A percentile compares a stretch with the other conserved stretches of the same genome.
These are phyloP conservation scores for Chrysoporthe deuterocubensis DNA, from an alignment of 2,329 filamentous ascomycete species.

Conservation along the genomic window DNA sequence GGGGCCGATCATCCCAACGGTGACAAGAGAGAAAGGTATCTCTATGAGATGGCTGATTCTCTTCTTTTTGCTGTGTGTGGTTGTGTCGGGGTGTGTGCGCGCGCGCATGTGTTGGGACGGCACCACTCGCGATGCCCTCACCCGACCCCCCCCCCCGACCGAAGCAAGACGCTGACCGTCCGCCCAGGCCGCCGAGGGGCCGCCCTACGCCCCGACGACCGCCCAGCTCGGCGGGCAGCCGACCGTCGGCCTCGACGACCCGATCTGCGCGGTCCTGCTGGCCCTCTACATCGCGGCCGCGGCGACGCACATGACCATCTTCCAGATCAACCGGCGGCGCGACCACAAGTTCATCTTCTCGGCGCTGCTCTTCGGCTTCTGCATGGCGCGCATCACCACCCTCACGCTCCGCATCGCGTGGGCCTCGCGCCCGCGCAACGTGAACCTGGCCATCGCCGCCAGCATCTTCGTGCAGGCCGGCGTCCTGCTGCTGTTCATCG, in stretches of 20 bases:
- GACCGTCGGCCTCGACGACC: conserved; percentile 61
- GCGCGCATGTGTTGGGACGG: background rate
- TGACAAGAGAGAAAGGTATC: background rate
- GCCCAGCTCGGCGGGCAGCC: conserved; percentile 64
- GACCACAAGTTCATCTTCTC: conserved; percentile 65
- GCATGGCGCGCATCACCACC: conserved; percentile 57
- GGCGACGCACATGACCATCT: conserved; percentile 60
- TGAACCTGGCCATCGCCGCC: conserved; percentile 59
- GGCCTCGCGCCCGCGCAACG: conserved; percentile 47
- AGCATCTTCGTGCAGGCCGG: conserved; percentile 74
- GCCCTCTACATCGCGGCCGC: conserved; percentile 59
- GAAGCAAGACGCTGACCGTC: background rate
- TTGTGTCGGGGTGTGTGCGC: too few species aligned
- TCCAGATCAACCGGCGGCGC: conserved; percentile 54
- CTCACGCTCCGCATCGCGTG: conserved; percentile 58
- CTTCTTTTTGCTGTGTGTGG: background rate
- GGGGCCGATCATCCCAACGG: background rate
- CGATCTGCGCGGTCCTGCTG: conserved; percentile 67
- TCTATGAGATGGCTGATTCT: too few species aligned
- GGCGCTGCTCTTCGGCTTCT: conserved; percentile 61
- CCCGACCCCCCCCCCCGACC: background rate
- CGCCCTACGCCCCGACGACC: conserved; percentile 46
- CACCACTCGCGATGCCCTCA: background rate
- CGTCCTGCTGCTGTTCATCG: conserved; percentile 73
- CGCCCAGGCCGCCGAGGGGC: conserved; percentile 30